Evolutionary conservation across 345 rosid species (phyloP), one percentile per base, ranked within the genome.

Genomic region (Rhizophora apiculata): DNA sequence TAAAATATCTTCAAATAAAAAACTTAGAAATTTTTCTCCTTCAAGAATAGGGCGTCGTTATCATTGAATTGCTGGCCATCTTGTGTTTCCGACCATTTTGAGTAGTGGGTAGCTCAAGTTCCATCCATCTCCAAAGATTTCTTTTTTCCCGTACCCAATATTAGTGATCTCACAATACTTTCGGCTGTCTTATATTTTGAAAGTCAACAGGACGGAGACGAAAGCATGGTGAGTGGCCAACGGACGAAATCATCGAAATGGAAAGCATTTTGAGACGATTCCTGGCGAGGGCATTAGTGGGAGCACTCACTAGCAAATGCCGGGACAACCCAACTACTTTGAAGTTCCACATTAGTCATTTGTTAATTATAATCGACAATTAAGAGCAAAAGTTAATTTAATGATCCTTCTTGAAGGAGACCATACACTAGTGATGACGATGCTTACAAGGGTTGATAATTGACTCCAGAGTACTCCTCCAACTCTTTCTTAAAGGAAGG

Each of bases 191-290:
- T 66, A 72, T 65, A 77, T 69, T 39, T 69, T 75, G 57, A 65
- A 82, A 76, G 79, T 74, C 76, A 81, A 69, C 60, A 65, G 69
- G 77, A 75, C 60, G 70, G 82, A 66, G 73, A 81, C 11, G 16
- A 75, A 82, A 64, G 76, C 86, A 82, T 32, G 67, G 80, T 68
- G 73, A 85, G 84, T 85, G 89, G 93, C 76, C 83, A 75, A 70
- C 78, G 78, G 34, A 81, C 62, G 78, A 74, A 39, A 39, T 39
- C 79, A 72, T 76, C 72, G n/a, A 80, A 76, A 53, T 34, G 18
- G 7, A 67, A 58, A 53, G 22, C 43, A 55, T 43, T 46, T 58
- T 52, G 46, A 43, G 64, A 80, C 76, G 83, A 72, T 61, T 68
- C 73, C 71, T 72, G 70, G 76, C 58, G 73, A 72, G 64, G 64